Evolutionary conservation across 192 early-diverging fungal genomes (phyloP).

Genomic region (Paraglomus occultum): DNA sequence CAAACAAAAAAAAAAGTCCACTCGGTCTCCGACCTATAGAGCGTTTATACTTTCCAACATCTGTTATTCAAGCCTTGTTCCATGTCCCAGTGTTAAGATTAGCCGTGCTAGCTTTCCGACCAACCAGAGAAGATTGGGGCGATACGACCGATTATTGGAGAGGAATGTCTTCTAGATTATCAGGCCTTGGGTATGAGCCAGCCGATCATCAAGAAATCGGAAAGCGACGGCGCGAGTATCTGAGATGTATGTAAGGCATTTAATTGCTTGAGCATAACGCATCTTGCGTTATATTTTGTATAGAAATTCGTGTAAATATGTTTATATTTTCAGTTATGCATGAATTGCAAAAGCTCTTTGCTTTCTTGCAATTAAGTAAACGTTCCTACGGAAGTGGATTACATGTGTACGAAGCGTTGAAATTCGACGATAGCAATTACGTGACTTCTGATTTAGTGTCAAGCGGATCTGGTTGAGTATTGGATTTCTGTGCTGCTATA

Average conservation of each 20-base stretch:
- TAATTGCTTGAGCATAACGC: background rate
- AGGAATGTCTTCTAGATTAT: slow-evolving; percentile 29
- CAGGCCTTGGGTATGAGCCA: background rate
- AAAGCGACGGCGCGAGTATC: background rate
- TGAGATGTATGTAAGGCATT: slow-evolving; percentile 10
- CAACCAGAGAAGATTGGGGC: slow-evolving; percentile 39
- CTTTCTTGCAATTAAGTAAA: slow-evolving; percentile 34
- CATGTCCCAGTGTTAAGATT: slow-evolving; percentile 39
- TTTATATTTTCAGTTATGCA: slow-evolving; percentile 30
- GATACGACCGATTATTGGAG: slow-evolving; percentile 36
- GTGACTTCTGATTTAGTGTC: background rate
- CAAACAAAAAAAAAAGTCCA: slow-evolving; percentile 35
- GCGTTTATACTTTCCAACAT: slow-evolving; percentile 31
- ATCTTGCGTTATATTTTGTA: background rate
- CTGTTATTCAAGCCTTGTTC: slow-evolving; percentile 42
- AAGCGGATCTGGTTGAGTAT: background rate
- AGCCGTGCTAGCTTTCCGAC: slow-evolving; percentile 35
- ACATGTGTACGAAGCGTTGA: slow-evolving; percentile 33
- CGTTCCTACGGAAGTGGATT: slow-evolving; percentile 35
- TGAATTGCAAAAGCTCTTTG: slow-evolving; percentile 48
- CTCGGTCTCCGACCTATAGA: slow-evolving; percentile 34
- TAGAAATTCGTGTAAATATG: background rate
- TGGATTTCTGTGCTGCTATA: background rate
- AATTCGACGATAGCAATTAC: background rate
- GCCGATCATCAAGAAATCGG: background rate